Evolutionary conservation across 352 stramenopile genomes (phyloP).

Genomic region (Phytopythium montanum): DNA sequence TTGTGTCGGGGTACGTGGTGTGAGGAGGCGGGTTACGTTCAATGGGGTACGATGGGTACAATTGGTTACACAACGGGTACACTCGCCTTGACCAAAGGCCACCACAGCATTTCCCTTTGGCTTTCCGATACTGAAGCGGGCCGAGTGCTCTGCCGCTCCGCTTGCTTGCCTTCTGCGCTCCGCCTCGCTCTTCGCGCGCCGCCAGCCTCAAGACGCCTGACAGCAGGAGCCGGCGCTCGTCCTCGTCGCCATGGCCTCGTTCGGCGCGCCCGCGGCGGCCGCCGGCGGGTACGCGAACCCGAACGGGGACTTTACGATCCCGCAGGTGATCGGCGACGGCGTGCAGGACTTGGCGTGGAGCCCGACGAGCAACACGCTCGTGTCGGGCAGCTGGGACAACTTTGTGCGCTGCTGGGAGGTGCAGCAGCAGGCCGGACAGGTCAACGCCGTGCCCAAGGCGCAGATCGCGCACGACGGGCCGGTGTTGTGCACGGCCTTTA

Average conservation of each 20-base stretch:
- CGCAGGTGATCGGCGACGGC: constrained; percentile 55
- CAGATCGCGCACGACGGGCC: constrained; percentile 87
- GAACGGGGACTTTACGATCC: constrained; percentile 78
- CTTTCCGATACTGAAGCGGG: too few relatives aligned
- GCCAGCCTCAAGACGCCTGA: too few relatives aligned
- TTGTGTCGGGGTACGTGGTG: neutral
- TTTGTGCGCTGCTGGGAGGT: constrained; percentile 83
- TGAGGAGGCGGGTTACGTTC: neutral
- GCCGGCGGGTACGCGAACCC: constrained; percentile 59
- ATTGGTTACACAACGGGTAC: too few relatives aligned
- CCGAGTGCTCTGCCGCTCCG: too few relatives aligned
- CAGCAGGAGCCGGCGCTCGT: too few relatives aligned
- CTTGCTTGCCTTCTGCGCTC: neutral
- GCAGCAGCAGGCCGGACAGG: constrained; percentile 63
- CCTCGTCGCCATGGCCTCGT: constrained; percentile 29
- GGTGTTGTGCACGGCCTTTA: constrained; percentile 91
- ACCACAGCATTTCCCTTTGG: too few relatives aligned
- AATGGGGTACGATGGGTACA: neutral
- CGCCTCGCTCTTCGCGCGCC: neutral
- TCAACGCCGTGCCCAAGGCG: constrained; percentile 71
- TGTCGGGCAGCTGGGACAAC: constrained; percentile 79
- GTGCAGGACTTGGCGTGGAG: constrained; percentile 78
- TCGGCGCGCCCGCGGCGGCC: constrained; percentile 43
- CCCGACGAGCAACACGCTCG: constrained; percentile 64
- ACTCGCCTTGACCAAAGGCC: too few relatives aligned